phyloP scores from a whole-genome alignment of 345 rosid species.

The Citrus trifoliata region DNA sequence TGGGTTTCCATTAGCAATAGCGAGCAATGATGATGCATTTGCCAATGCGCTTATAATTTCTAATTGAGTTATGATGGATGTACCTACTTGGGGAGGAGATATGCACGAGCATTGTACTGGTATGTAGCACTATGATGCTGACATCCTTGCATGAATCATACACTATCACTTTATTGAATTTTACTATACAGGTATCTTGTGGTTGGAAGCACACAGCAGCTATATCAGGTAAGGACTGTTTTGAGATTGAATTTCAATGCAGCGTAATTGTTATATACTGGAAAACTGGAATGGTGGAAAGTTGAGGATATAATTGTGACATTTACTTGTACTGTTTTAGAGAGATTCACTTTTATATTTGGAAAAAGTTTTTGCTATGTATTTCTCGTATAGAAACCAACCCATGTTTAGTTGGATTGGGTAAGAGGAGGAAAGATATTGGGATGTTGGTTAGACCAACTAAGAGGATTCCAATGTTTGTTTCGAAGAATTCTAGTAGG shows the following conservation, averaged over 20 bases:
- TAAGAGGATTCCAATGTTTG: no score
- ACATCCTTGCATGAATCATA: not conserved
- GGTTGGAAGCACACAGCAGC: conserved; percentile 99
- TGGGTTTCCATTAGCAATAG: not conserved
- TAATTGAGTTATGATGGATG: not conserved
- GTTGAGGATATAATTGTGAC: not conserved
- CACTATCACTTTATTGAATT: not conserved
- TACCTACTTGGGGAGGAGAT: not conserved
- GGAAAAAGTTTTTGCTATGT: no score
- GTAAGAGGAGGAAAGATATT: no score
- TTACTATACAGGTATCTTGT: conserved; percentile 67
- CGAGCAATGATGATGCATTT: not conserved
- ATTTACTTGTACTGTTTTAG: not conserved
- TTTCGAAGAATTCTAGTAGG: no score
- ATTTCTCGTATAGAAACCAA: no score
- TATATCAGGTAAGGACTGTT: conserved; percentile 61
- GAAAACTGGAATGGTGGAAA: not conserved
- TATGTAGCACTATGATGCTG: not conserved
- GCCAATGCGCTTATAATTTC: not conserved
- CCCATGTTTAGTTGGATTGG: no score
- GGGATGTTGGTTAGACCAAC: no score
- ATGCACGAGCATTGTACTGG: not conserved
- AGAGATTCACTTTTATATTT: not conserved
- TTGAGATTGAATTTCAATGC: not conserved
- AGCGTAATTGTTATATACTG: not conserved